Base-by-base conservation (phyloP, 495 filamentous ascomycete species). In the Amphirosellinia nigrospora region DNA sequence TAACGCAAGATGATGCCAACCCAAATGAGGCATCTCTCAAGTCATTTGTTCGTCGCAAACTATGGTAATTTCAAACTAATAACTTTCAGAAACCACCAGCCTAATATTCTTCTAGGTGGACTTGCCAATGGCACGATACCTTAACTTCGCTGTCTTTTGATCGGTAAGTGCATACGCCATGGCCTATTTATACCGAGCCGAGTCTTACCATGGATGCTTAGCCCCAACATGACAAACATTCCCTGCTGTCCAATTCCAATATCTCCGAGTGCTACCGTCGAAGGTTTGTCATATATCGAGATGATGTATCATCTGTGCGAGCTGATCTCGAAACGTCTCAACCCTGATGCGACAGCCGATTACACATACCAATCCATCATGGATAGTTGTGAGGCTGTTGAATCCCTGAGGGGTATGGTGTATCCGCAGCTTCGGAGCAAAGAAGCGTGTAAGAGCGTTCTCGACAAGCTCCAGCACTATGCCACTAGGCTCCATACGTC, bases 101-200 rank as follows among this genome's bases (percentile, higher is more conserved):
- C 55, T 78, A 65, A 78, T 58, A 16, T 30, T 30, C 34, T 21
- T 3, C 4, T 38, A 86, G 85, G 85, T 88, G 86, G 86, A 86
- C 84, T 13, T 85, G 85, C 39, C 76, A 84, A 8, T 88, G 86
- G 86, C 86, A 88, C 68, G 86, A 88, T 70, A 86, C 84, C 3
- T 72, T 88, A 30, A 84, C 86, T 0, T 87, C 85, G 0, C 70
- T 88, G 36, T 87, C 85, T 3, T 88, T 88, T 63, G 86, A 88
- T 70, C 83, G 86, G 82, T 84, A 76, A 71, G 80, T 21, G 36
- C 26, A 13, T 16, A 43, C 56, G 13, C 21, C 19, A 43, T 0
- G 16, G 7, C 30, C 21, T n/a, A 19, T 4, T 26, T 48, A 26
- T 3, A 32, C 10, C 23, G 9, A 23, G 5, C 45, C 23, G 4